Evolutionary conservation across 2,329 filamentous ascomycete genomes (phyloP).

Genomic region (Fusarium cyanostomum): DNA sequence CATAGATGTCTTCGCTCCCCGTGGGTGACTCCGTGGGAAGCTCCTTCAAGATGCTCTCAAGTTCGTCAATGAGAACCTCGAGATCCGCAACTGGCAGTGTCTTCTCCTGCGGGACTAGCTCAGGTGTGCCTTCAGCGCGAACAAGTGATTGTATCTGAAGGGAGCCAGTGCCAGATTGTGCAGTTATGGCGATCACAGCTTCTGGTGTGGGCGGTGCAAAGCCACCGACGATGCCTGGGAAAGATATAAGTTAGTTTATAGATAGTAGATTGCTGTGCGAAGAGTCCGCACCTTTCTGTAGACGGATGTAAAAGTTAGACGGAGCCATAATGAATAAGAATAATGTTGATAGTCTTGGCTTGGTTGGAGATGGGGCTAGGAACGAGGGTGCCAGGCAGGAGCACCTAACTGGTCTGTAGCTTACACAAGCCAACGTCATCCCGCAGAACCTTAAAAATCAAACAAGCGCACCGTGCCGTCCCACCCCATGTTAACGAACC

Average conservation of each 20-base stretch:
- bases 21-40: background rate
- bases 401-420: too few relatives aligned
- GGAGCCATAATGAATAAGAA: background rate
- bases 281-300: background rate
- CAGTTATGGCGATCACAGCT: background rate
- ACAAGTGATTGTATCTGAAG: too few relatives aligned
- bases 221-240: background rate
- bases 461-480: background rate
- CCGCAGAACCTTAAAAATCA: slow-evolving; percentile 18
- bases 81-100: background rate
- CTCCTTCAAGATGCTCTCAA: background rate
- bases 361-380: too few relatives aligned
- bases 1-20: background rate
- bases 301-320: background rate
- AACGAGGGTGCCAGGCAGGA: too few relatives aligned
- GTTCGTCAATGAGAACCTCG: background rate
- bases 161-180: too few relatives aligned
- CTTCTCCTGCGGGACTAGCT: background rate
- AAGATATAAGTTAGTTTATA: background rate
- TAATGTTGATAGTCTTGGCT: background rate
- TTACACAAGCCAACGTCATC: slow-evolving; percentile 1
- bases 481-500: background rate
- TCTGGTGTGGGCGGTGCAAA: background rate
- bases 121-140: background rate
- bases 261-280: background rate